These are phyloP conservation scores for Tylopilus felleus DNA, from an alignment of 768 basidiomycete species.

Conservation along the genomic window DNA sequence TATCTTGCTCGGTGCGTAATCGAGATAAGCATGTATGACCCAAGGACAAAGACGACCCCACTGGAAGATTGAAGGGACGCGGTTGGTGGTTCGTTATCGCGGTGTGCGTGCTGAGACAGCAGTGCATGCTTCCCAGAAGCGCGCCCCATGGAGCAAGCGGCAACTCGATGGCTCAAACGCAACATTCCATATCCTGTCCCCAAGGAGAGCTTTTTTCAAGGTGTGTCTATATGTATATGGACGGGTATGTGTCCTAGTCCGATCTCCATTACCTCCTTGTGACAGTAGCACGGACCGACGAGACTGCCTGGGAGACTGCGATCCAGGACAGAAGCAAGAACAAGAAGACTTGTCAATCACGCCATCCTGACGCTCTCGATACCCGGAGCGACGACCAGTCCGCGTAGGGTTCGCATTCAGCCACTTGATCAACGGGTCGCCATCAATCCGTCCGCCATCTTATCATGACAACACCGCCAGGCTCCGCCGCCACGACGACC, in stretches of 20 bases:
- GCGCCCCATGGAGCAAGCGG: background rate
- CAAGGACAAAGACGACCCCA: no score
- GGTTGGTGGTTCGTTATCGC: background rate
- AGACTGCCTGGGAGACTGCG: background rate
- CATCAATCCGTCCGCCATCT: background rate
- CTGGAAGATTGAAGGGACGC: no score
- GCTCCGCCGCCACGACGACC: no score
- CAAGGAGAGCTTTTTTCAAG: background rate
- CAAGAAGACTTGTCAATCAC: background rate
- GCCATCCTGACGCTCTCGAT: background rate
- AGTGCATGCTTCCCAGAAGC: background rate
- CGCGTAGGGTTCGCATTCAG: background rate
- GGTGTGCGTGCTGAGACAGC: background rate
- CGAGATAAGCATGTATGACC: no score
- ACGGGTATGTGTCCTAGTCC: background rate
- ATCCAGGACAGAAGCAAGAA: background rate
- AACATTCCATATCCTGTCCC: background rate
- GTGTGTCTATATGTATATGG: background rate
- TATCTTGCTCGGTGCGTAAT: background rate
- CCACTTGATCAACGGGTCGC: background rate
- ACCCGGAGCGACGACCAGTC: background rate
- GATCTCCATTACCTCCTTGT: background rate
- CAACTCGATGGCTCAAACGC: background rate
- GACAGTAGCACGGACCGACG: background rate
- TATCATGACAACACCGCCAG: background rate